These are phyloP conservation scores for Leptographium galeiforme DNA, from an alignment of 2,329 filamentous ascomycete species.

Conservation along the genomic window DNA sequence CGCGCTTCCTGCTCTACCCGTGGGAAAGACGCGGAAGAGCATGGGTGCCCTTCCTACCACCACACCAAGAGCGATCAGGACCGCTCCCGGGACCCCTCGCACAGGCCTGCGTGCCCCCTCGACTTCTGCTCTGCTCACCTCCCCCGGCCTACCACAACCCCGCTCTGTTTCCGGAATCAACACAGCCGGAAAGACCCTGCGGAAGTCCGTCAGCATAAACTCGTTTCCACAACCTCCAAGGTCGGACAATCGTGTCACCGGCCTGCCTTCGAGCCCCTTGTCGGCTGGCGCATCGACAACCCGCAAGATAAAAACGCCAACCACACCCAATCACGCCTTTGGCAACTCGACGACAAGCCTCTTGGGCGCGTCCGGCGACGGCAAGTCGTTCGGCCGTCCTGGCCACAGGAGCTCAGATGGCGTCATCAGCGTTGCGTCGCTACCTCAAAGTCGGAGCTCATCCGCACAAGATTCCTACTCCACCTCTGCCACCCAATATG, in stretches of 20 bases:
- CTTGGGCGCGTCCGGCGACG: slow-evolving; percentile 65
- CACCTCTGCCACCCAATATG: slow-evolving; percentile 78
- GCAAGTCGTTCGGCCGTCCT: slow-evolving; percentile 53
- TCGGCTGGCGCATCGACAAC: slow-evolving; percentile 34
- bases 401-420: slow-evolving; percentile 59
- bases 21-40: slow-evolving; percentile 59
- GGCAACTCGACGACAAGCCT: slow-evolving; percentile 52
- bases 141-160: slow-evolving; percentile 41
- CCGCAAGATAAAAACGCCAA: slow-evolving; percentile 43
- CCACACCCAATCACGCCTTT: slow-evolving; percentile 37
- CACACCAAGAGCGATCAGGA: slow-evolving; percentile 32
- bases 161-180: slow-evolving; percentile 43
- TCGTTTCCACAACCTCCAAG: slow-evolving; percentile 84
- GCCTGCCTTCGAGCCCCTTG: slow-evolving; percentile 48
- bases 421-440: slow-evolving; percentile 64
- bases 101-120: slow-evolving; percentile 11
- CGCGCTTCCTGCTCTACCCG: slow-evolving; percentile 60
- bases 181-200: slow-evolving; percentile 53
- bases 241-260: slow-evolving; percentile 43
- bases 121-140: slow-evolving; percentile 2
- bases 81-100: slow-evolving; percentile 40
- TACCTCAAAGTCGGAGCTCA: slow-evolving; percentile 78
- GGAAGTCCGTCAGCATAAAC: slow-evolving; percentile 86
- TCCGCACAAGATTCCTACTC: slow-evolving; percentile 88
- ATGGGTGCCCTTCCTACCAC: slow-evolving; percentile 29